Base-by-base conservation (phyloP, 495 filamentous ascomycete genomes). In the Hypoxylon rickii region DNA sequence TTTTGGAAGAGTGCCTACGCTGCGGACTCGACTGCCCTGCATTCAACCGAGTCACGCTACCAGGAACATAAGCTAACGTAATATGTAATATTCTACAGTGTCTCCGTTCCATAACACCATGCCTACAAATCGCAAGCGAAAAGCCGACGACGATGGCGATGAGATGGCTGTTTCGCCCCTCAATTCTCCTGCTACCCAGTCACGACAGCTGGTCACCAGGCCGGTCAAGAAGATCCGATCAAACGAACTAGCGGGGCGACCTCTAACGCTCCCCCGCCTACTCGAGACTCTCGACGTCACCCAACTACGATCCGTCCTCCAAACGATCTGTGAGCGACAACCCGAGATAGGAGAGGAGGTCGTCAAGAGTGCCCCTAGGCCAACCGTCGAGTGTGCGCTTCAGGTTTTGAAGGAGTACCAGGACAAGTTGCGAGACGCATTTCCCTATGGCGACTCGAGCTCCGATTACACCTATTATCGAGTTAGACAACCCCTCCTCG, bases 381-480 rank as follows among this genome's bases (percentile, higher is more conserved):
- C 94, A 3, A 89, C 86, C 18, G 89, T 93, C 42, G 70, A 84
- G 15, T 88, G 89, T 3, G 89, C 90, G 3, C 75, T 97, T 12
- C 78, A 83, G 15, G 90, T 96, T 3, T 79, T 98, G 40, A 79
- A 80, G 42, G 86, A 87, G 46, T 98, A 98, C 62, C 88, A 95
- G 66, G 77, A 82, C 8, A 80, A 80, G 32, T 77, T 97, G 37
- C 85, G 82, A 49, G 82, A 82, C n/a, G 87, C 95, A 0, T 89
- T 96, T 50, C 94, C 94, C 7, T 86, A 92, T 66, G 94, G 94
- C 61, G 86, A 89, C 40, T 79, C 84, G 29, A 86, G 83, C 49
- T 93, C 90, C 18, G 95, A 97, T 58, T 98, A 98, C 73, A 85
- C 90, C 17, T 97, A 96, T 68, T 95, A 96, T 70, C 86, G 94